Evolutionary conservation across 345 rosid species (phyloP), one percentile per base, ranked within the genome.

Genomic region (Heritiera fomes): DNA sequence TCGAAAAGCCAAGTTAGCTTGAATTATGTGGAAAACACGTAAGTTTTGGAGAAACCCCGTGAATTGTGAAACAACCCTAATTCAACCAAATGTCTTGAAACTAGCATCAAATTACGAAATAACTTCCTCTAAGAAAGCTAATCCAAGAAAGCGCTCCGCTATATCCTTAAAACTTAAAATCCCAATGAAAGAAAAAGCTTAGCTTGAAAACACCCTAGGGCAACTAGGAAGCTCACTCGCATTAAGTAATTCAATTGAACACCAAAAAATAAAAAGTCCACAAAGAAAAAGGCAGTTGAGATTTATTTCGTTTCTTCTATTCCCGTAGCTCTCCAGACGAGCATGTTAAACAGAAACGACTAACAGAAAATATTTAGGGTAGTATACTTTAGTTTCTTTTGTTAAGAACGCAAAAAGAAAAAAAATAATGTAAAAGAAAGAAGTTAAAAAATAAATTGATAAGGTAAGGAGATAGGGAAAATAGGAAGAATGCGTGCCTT

Each of bases 401-500:
- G 38, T 34, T 34, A 34, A 34, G 38, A 34, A 34, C 38, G 38
- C 38, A 34, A 34, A 34, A 34, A 34, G 2, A 34, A 1, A 34
- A 34, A 1, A 40, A 2, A 3, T 40, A 40, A 78, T 75, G 82
- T 78, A 60, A 81, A 79, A 38, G 32, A 30, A 65, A 73, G 23
- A 43, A 41, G 7, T 67, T 32, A 80, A 73, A 61, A 50, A 30
- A 4, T 3, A 13, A 45, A 14, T 40, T 47, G 47, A 8, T 10
- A 68, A 10, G 23, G 23, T 34, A 34, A 34, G 38, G 38, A 34
- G 38, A 34, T 3, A 34, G 2, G 38, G 38, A 34, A 82, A 12
- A 53, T 13, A 50, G 2, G 17, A 76, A 61, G 58, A 86, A 80
- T 79, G 82, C 81, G 52, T 52, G 87, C 99, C 99, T 92, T 90